Base-by-base conservation (phyloP, 176 grass and related monocot genomes). In the Zoysia japonica region DNA sequence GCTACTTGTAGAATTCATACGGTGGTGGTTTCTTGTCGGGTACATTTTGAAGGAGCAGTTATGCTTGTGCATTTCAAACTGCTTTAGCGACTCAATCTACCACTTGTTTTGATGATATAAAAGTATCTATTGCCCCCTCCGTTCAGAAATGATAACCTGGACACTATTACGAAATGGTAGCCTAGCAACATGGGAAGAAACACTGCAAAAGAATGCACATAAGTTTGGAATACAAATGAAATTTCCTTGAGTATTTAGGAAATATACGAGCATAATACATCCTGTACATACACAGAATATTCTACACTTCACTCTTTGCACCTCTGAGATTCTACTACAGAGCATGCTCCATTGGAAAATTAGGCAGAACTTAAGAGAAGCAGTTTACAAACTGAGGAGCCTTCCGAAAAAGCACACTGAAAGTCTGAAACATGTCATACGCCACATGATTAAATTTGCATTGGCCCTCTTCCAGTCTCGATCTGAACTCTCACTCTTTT, bases 401-500 rank as follows among this genome's bases (percentile, higher is more conserved):
- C 48, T 66, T 78, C 61, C 61, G 4, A 78, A 50, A 45, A 47
- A 40, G 28, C 9, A 49, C 28, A 50, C n/a, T n/a, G n/a, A n/a
- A n/a, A n/a, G n/a, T n/a, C 5, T 67, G 76, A 66, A 78, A 78
- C 6, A 20, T 42, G 61, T 47, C 64, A 55, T 35, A 6, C 37
- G 41, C 15, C 46, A 65, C 5, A 78, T 9, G 35, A 65, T 65
- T n/a, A 65, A 65, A 66, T 51, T 61, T 10, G 36, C 46, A 52
- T 52, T 53, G 42, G 5, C 16, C 8, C n/a, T 17, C 3, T 56
- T n/a, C 8, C 39, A 37, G 9, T 5, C 51, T 37, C n/a, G 64
- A n/a, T 50, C 9, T 12, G 28, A 1, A 80, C 28, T 43, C 76
- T 20, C 70, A 86, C n/a, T 10, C 65, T 17, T 87, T 51, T n/a